phyloP scores from a whole-genome alignment of 768 basidiomycete genomes.

The Amyloporia xantha region DNA sequence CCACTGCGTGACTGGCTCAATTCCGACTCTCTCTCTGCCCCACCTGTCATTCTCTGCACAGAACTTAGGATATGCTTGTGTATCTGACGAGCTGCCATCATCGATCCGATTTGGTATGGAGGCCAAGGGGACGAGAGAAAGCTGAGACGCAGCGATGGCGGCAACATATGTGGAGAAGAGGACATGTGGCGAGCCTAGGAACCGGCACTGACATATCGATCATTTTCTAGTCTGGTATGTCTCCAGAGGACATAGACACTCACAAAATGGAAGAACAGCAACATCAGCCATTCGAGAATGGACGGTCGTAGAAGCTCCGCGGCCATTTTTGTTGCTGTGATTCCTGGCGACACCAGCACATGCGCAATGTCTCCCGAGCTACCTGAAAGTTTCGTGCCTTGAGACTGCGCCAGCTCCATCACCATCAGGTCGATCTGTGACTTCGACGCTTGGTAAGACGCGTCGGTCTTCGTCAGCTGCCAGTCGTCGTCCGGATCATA shows the following conservation, averaged over 20 bases:
- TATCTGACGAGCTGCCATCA: conserved; percentile 1
- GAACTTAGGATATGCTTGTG: conserved; percentile 39
- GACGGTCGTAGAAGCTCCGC: conserved; percentile 38
- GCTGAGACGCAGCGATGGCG: conserved; percentile 59
- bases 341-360: conserved; percentile 62
- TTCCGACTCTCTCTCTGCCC: conserved; percentile 48
- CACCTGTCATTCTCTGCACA: conserved; percentile 50
- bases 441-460: conserved; percentile 68
- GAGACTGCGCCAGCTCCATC: conserved; percentile 32
- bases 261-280: conserved; percentile 58
- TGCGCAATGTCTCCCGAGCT: conserved; percentile 35
- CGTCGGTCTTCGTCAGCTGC: conserved; percentile 55
- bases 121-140: conserved; percentile 52
- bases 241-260: conserved; percentile 23
- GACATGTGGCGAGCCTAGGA: conserved; percentile 62
- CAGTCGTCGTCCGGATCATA: conserved; percentile 61
- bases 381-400: conserved; percentile 1
- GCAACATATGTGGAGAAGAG: conserved; percentile 56
- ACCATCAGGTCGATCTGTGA: conserved; percentile 71
- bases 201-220: conserved; percentile 46
- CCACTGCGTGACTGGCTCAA: conserved; percentile 45
- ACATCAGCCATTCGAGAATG: conserved; percentile 37
- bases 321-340: conserved; percentile 60
- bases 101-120: conserved; percentile 33
- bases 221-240: background rate